Conservation (phyloP, 768 basidiomycete genomes). For the Mycena metata region DNA sequence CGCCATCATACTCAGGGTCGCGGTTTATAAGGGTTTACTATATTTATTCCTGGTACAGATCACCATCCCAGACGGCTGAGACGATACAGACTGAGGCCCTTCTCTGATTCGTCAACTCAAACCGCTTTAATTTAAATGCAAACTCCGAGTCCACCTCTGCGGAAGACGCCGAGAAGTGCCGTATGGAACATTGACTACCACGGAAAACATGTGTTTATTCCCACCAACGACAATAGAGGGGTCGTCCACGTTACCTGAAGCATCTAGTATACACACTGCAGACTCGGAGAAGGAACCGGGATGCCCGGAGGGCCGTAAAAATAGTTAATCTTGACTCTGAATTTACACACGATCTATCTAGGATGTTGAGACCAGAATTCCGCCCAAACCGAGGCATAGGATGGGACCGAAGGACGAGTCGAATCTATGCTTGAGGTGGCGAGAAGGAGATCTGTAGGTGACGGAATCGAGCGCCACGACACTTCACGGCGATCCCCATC, state of each 20-base stretch:
- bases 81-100: too few relatives aligned
- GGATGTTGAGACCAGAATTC: constrained; percentile 1
- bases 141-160: neutral
- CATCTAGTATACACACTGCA: neutral
- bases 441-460: neutral
- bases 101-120: too few relatives aligned
- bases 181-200: neutral
- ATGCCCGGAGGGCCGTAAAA: neutral
- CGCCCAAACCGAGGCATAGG: constrained; percentile 3
- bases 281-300: too few relatives aligned
- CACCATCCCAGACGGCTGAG: too few relatives aligned
- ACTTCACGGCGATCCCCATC: constrained; percentile 5
- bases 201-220: constrained; percentile 1
- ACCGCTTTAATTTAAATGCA: neutral
- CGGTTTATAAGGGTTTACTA: too few relatives aligned
- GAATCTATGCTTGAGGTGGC: constrained; percentile 4
- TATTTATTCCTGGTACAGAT: too few relatives aligned
- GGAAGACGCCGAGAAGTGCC: neutral
- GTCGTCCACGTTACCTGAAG: neutral
- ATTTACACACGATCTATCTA: neutral
- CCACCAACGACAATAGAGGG: constrained; percentile 1
- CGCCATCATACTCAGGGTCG: too few relatives aligned
- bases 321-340: neutral
- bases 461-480: neutral
- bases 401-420: neutral